Evolutionary conservation across 2,329 filamentous ascomycete genomes (phyloP).

Genomic region (Pseudophaeomoniella oleicola): DNA sequence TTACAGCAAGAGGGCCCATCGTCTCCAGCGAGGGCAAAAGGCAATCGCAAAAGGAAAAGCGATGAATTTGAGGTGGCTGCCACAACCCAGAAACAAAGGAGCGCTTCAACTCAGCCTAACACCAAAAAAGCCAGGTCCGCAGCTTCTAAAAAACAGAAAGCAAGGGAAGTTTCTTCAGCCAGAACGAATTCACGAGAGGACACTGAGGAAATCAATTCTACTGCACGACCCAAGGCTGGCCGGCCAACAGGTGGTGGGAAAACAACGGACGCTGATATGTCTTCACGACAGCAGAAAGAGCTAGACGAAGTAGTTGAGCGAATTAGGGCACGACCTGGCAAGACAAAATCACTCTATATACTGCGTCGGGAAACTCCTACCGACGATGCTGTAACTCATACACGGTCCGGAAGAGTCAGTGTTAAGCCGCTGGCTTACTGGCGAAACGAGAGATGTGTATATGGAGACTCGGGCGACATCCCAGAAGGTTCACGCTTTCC

Average conservation of each 20-base stretch:
- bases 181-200: too few relatives aligned
- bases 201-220: not conserved
- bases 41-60: not conserved
- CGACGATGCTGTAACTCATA: constrained; percentile 43
- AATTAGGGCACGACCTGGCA: constrained; percentile 29
- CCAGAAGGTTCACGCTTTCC: constrained; percentile 39
- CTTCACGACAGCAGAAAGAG: constrained; percentile 19
- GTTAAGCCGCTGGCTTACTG: constrained; percentile 71
- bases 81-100: not conserved
- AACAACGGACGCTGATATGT: constrained; percentile 10
- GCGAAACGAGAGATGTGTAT: constrained; percentile 68
- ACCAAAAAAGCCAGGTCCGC: constrained; percentile 6
- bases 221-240: not conserved
- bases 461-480: constrained; percentile 44
- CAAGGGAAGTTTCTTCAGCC: not conserved
- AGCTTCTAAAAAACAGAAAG: not conserved
- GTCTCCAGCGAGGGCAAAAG: not conserved
- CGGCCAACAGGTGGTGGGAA: constrained; percentile 4
- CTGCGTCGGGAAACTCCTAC: constrained; percentile 36
- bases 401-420: constrained; percentile 65
- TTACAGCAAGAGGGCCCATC: not conserved
- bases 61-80: not conserved
- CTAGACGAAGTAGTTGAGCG: constrained; percentile 27
- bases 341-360: constrained; percentile 33
- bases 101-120: constrained; percentile 5